Evolutionary conservation across 129 eudicot genomes (phyloP), one percentile per base, ranked within the genome.

Genomic region (Chrysanthemum seticuspe): DNA sequence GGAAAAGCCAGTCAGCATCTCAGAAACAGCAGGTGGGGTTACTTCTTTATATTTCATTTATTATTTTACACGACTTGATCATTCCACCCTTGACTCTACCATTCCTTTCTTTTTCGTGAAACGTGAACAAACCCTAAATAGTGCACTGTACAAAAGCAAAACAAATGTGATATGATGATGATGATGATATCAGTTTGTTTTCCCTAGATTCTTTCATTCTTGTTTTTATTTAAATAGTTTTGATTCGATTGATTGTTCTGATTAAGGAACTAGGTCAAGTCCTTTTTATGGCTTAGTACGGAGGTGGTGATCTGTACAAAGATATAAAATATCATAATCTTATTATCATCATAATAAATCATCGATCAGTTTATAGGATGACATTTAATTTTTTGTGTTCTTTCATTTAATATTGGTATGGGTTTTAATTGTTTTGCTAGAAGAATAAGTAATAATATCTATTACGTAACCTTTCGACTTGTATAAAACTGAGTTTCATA

Each of bases 21-120:
- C 19, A 70, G 76, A 67, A 71, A 65, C 19, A 70, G 76, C 73
- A 71, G 72, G 67, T 70, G 81, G 81, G 71, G 44, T 6, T 71
- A 53, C 82, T 78, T 63, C 53, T 54, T 10, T 51, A 64, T 72
- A 63, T 70, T 63, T 70, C 80, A 78, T 71, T 70, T 15, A 62
- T 78, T 70, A 65, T 53, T 21, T 14, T 25, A 25, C 47, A 23
- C 47, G 10, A 47, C 40, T 65, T 77, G 72, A 78, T 78, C 82
- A 78, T 78, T 78, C 62, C 76, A 71, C 62, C 45, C 76, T 70
- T 77, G 81, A 77, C 76, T 36, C 71, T 69, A 13, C 13, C 5
- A 3, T 59, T 19, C 40, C 52, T 70, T 70, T 49, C 58, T 45
- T 70, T 68, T 61, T 31, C 16, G 63, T 77, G 19, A 61, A 69